These are phyloP conservation scores for Cichorium intybus DNA, from an alignment of 140 eudicot species.

Conservation along the genomic window DNA sequence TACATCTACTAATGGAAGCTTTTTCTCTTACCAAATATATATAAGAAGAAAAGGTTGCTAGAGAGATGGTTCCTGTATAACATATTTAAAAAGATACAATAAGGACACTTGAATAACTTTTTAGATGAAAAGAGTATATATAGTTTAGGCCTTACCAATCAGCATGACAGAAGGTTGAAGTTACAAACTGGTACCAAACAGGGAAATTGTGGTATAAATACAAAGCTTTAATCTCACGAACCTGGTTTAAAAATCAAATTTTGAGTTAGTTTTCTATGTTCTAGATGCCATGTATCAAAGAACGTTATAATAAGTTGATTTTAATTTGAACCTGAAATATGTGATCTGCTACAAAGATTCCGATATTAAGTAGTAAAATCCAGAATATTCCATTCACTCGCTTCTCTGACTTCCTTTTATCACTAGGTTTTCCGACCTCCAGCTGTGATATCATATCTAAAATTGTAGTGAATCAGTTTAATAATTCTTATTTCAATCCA, in stretches of 20 bases:
- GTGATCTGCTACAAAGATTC: conserved; percentile 87
- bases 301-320: background rate
- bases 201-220: conserved; percentile 85
- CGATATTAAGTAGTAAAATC: conserved; percentile 88
- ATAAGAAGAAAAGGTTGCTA: conserved; percentile 95
- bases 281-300: background rate
- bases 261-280: background rate
- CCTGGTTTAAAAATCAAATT: conserved; percentile 43
- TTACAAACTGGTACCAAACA: conserved; percentile 91
- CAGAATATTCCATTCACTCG: conserved; percentile 90
- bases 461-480: conserved; percentile 23
- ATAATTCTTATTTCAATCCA: background rate
- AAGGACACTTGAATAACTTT: background rate
- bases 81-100: conserved; percentile 11
- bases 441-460: conserved; percentile 81
- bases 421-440: conserved; percentile 57
- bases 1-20: background rate
- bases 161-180: conserved; percentile 93
- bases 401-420: conserved; percentile 62
- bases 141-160: conserved; percentile 62
- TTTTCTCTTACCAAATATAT: conserved; percentile 78
- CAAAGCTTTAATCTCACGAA: conserved; percentile 61
- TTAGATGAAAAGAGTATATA: background rate
- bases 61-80: conserved; percentile 88
- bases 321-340: conserved; percentile 59